phyloP scores from a whole-genome alignment of 2,329 filamentous ascomycete species.

The Microascus cirrosus region DNA sequence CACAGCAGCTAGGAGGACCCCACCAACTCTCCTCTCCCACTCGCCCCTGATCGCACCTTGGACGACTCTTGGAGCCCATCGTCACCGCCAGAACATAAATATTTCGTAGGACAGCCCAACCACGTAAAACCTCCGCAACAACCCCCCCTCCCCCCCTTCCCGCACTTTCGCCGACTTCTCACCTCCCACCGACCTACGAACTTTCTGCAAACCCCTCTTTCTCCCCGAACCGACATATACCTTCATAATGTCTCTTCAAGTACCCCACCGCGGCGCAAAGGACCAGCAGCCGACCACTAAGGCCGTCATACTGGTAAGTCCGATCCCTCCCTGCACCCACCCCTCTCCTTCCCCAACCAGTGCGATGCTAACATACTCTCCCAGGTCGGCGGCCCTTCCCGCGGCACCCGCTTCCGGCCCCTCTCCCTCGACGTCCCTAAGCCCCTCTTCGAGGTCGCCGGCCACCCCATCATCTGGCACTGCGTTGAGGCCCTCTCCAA shows the following conservation, averaged over 20 bases:
- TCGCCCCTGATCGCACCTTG: neutral
- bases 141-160: neutral
- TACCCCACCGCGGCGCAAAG: conserved; percentile 39
- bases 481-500: conserved; percentile 86
- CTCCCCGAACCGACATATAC: neutral
- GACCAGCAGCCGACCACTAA: conserved; percentile 58
- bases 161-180: conserved; percentile 3
- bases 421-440: conserved; percentile 93
- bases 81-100: neutral
- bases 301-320: conserved; percentile 76
- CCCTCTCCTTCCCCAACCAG: neutral
- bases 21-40: neutral
- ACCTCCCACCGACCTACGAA: neutral
- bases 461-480: conserved; percentile 97
- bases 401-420: conserved; percentile 91
- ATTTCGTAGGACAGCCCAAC: neutral
- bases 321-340: conserved; percentile 5
- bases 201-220: neutral
- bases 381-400: conserved; percentile 87
- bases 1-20: neutral
- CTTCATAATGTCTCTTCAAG: conserved; percentile 40
- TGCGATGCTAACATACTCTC: neutral
- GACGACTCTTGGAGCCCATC: neutral
- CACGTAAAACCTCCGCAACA: neutral
- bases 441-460: conserved; percentile 97